Evolutionary conservation across 805 yeast species (phyloP), one percentile per base, ranked within the genome.

Genomic region (Pichia kluyveri): DNA sequence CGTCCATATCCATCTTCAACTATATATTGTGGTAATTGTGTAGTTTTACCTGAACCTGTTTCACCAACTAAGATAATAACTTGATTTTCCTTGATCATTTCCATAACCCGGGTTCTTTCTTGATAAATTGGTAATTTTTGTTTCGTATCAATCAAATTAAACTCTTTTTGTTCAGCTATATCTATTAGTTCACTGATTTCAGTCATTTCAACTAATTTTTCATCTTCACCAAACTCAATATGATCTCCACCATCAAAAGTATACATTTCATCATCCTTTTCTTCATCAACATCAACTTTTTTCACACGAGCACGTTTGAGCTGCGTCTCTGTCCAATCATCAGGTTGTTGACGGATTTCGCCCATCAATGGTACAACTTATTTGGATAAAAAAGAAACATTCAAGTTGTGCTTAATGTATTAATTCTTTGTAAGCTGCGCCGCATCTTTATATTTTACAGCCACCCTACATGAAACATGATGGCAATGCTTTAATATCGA

Each of bases 1-100:
- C 70, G 57, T 1, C 89, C 74, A 56, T 81, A 88, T 0, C 96
- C 96, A 23, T 84, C 90, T 57, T 89, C 96, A 49, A 79, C 77
- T 12, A 90, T 67, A 59, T 82, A 90, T 58, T 90, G 97, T 0
- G 97, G 96, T 10, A 90, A 62, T 62, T 90, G 97, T 0, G 97
- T 90, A 0, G 97, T 90, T 59, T 90, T 90, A 58, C 97, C 97
- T 0, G 96, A 89, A 41, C 97, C 99, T 0, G 99, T 91, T 61
- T 91, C 97, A 51, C 98, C 98, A 49, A 89, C 85, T 9, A 91
- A 77, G 6, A 91, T 75, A n/a, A 82, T 68, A 0, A 90, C 88
- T 59, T 86, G 96, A 55, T 83, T 73, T 28, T 74, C 67, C 26
- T 65, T 61, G 10, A 90, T 73, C 0, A 86, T 81, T 0, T 71